Evolutionary conservation across 176 grass and related monocot genomes (phyloP).

Genomic region (Thalia dealbata): DNA sequence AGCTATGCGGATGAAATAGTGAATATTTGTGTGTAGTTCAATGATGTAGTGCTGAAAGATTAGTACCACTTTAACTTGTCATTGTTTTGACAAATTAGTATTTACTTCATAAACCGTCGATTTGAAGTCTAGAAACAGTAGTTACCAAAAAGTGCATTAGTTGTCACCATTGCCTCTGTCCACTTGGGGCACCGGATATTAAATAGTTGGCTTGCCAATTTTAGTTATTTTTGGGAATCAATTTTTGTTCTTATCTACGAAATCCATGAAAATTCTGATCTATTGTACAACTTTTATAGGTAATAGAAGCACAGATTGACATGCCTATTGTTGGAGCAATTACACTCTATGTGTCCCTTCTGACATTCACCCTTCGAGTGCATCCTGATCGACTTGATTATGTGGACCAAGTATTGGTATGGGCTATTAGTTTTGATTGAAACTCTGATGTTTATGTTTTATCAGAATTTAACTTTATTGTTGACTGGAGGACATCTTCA

Average conservation of each 20-base stretch:
- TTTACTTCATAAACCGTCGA: background rate
- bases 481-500: background rate
- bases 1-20: too few species aligned
- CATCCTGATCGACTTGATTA: constrained; percentile 99
- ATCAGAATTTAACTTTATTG: background rate
- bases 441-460: constrained; percentile 4
- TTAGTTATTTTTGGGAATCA: background rate
- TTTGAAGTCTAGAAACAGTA: background rate
- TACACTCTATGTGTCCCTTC: constrained; percentile 92
- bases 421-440: constrained; percentile 14
- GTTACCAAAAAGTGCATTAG: background rate
- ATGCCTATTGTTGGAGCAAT: constrained; percentile 88
- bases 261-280: constrained; percentile 12
- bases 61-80: background rate
- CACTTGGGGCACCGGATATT: too few species aligned
- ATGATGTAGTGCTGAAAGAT: too few species aligned
- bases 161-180: background rate
- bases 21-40: too few species aligned
- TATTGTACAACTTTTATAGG: constrained; percentile 42
- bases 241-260: constrained; percentile 8
- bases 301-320: constrained; percentile 96
- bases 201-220: background rate
- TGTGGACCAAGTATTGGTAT: constrained; percentile 98
- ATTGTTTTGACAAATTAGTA: background rate
- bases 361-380: constrained; percentile 94